Conservation (phyloP, 805 yeast species). For the Sungouiozyma intestinalis region DNA sequence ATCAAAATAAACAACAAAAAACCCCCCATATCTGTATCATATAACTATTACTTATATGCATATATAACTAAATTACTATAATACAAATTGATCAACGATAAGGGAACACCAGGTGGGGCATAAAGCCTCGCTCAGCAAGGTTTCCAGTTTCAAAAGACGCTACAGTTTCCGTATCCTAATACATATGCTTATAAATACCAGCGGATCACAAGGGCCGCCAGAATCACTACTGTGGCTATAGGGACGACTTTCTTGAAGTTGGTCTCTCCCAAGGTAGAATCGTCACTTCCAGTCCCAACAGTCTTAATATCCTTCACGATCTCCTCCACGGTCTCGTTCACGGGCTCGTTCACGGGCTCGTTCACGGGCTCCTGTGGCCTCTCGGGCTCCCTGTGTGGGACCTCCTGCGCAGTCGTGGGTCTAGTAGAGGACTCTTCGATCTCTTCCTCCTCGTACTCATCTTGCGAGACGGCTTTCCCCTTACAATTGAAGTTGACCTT, state of each 20-base stretch:
- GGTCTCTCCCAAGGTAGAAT: background rate
- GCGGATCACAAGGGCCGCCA: background rate
- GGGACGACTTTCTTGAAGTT: background rate
- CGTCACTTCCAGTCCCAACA: background rate
- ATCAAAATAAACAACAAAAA: too few relatives aligned
- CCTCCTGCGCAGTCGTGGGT: too few relatives aligned
- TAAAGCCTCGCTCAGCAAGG: too few relatives aligned
- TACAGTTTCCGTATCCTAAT: too few relatives aligned
- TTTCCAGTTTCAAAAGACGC: too few relatives aligned
- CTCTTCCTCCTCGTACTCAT: constrained; percentile 5
- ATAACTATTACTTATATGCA: background rate
- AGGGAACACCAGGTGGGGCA: too few relatives aligned
- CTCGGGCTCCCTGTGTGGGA: too few relatives aligned
- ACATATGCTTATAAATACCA: background rate
- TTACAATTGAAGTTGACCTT: constrained; percentile 38
- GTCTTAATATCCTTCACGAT: too few relatives aligned
- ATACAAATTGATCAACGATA: background rate
- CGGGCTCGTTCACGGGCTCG: too few relatives aligned
- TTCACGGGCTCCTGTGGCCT: too few relatives aligned
- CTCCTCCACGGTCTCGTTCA: too few relatives aligned
- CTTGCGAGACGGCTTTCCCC: constrained; percentile 1
- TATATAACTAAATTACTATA: background rate
- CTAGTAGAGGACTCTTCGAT: background rate
- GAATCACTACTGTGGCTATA: background rate
- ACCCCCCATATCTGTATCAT: background rate